Evolutionary conservation across 768 basidiomycete species (phyloP).

Genomic region (Thelephora aurantiotincta): DNA sequence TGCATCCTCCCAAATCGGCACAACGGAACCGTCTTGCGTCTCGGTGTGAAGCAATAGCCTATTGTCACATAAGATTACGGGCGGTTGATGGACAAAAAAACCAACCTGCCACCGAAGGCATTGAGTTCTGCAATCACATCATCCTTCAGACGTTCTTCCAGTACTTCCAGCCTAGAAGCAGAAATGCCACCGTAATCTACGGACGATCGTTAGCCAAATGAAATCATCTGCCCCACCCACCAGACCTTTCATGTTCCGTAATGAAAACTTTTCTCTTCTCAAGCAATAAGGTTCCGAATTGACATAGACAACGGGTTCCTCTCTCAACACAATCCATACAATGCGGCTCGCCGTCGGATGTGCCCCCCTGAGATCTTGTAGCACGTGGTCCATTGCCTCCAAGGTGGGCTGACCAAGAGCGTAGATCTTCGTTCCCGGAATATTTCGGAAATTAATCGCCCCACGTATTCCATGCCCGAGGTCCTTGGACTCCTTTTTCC

Average conservation of each 20-base stretch:
- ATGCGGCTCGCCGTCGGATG: slow-evolving; percentile 51
- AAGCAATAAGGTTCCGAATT: slow-evolving; percentile 89
- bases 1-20: slow-evolving; percentile 93
- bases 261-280: slow-evolving; percentile 69
- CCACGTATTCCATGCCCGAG: slow-evolving; percentile 67
- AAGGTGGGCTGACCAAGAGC: slow-evolving; percentile 88
- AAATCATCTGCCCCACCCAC: neutral
- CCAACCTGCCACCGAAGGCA: slow-evolving; percentile 71
- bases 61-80: neutral
- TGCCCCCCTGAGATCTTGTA: slow-evolving; percentile 42
- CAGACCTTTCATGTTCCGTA: slow-evolving; percentile 88
- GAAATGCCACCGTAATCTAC: slow-evolving; percentile 93
- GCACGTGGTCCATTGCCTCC: slow-evolving; percentile 75
- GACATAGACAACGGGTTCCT: slow-evolving; percentile 84
- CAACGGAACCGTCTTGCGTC: slow-evolving; percentile 70
- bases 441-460: slow-evolving; percentile 88
- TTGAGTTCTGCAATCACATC: slow-evolving; percentile 79
- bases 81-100: neutral
- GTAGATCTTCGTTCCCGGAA: slow-evolving; percentile 71
- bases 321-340: slow-evolving; percentile 88
- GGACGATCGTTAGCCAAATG: neutral
- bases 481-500: slow-evolving; percentile 59
- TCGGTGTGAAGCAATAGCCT: slow-evolving; percentile 87
- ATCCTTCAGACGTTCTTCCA: slow-evolving; percentile 80
- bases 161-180: slow-evolving; percentile 69